Evolutionary conservation across 768 basidiomycete genomes (phyloP).

Genomic region (Ephemerocybe angulata): DNA sequence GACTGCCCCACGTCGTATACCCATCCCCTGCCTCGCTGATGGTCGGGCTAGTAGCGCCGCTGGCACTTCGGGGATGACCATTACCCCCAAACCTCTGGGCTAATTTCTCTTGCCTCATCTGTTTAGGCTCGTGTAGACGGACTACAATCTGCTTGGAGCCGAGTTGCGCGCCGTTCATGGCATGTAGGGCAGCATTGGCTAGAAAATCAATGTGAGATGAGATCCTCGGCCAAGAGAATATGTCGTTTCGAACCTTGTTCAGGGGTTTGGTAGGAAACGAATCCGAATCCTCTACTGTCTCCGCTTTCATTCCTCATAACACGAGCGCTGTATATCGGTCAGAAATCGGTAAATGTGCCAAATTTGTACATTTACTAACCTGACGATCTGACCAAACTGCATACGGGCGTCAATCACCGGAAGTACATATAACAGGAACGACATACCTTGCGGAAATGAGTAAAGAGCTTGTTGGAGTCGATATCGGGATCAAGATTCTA

Average conservation of each 20-base stretch:
- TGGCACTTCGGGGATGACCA: conserved; percentile 74
- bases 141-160: conserved; percentile 81
- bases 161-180: conserved; percentile 74
- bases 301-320: conserved; percentile 87
- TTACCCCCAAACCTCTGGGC: conserved; percentile 80
- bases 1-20: conserved; percentile 71
- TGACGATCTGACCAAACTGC: conserved; percentile 87
- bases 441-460: conserved; percentile 75
- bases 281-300: conserved; percentile 85
- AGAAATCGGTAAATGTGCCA: background rate
- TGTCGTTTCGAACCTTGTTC: conserved; percentile 57
- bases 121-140: conserved; percentile 86
- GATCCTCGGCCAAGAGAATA: conserved; percentile 5
- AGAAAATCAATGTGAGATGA: conserved; percentile 1
- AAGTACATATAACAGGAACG: conserved; percentile 5
- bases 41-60: conserved; percentile 83
- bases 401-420: conserved; percentile 13
- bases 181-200: conserved; percentile 73
- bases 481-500: conserved; percentile 87
- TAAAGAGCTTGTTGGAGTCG: conserved; percentile 80
- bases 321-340: conserved; percentile 57
- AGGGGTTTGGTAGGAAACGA: conserved; percentile 82
- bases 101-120: conserved; percentile 84
- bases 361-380: conserved; percentile 38
- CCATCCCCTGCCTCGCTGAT: conserved; percentile 79